Conservation (phyloP, 495 filamentous ascomycete species). For the Penicilliopsis zonata region DNA sequence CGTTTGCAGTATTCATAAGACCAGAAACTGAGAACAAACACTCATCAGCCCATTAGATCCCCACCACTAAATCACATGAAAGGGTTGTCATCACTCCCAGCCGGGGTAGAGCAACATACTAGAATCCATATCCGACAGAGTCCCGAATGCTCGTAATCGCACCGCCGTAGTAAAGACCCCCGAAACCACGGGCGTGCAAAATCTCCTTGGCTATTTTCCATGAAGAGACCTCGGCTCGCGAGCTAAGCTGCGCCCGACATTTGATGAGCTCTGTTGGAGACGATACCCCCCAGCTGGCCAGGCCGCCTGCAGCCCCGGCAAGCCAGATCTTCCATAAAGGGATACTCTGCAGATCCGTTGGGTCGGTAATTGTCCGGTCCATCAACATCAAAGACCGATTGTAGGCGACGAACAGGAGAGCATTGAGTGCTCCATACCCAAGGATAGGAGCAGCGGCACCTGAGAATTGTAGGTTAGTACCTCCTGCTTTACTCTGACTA, state of each 20-base stretch:
- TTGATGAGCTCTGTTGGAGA: conserved; percentile 84
- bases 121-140: conserved; percentile 83
- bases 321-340: conserved; percentile 46
- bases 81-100: too few relatives aligned
- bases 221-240: conserved; percentile 30
- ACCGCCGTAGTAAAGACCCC: conserved; percentile 68
- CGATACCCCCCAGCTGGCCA: conserved; percentile 70
- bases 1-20: conserved; percentile 65
- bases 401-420: conserved; percentile 74
- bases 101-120: conserved; percentile 37
- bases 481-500: too few relatives aligned
- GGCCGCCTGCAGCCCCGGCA: conserved; percentile 64
- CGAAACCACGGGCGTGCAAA: conserved; percentile 45
- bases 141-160: conserved; percentile 68
- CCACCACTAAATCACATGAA: neutral
- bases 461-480: conserved; percentile 9
- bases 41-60: conserved; percentile 2
- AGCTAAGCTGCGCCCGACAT: conserved; percentile 60
- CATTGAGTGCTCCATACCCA: conserved; percentile 82
- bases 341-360: conserved; percentile 20
- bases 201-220: conserved; percentile 52
- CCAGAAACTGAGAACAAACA: conserved; percentile 48
- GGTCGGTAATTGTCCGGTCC: conserved; percentile 27
- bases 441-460: conserved; percentile 73
- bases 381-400: conserved; percentile 59